Percentiles rank a stretch among this genome's conserved stretches.
Evolutionary conservation across 441 rosid genomes (phyloP).

Genomic region (Corymbia calophylla): DNA sequence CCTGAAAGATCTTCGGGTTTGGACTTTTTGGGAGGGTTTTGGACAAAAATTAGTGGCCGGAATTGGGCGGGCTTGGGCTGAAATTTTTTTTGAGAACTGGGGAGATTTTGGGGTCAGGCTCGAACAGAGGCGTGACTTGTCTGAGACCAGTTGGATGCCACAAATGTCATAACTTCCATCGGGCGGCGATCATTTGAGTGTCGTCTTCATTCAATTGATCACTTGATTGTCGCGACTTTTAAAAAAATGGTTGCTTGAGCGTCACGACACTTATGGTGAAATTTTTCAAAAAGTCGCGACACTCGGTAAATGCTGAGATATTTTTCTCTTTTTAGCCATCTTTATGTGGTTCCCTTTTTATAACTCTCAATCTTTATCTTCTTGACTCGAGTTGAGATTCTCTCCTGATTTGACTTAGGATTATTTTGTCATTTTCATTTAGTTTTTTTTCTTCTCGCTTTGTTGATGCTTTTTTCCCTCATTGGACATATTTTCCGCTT

Average conservation of each 20-base stretch:
- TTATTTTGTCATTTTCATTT: too few species aligned
- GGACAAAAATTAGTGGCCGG: background rate
- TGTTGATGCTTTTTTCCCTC: background rate
- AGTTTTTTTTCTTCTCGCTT: accelerated
- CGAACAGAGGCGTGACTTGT: background rate
- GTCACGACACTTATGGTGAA: too few species aligned
- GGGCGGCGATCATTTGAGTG: accelerated
- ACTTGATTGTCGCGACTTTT: background rate
- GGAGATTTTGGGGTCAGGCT: background rate
- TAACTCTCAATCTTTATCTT: background rate
- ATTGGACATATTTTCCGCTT: background rate
- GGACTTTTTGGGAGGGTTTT: background rate
- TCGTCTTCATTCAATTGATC: background rate
- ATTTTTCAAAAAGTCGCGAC: background rate
- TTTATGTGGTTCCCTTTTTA: too few species aligned
- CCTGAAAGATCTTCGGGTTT: background rate
- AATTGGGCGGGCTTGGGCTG: background rate
- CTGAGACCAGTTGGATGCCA: accelerated
- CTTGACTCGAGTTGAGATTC: background rate
- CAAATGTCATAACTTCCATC: accelerated
- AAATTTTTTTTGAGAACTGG: background rate
- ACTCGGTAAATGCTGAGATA: accelerated
- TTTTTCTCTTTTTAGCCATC: background rate
- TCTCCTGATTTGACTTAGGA: background rate
- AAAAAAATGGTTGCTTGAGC: too few species aligned